Base-by-base conservation (phyloP, 345 rosid species). In the Syzygium jambos region DNA sequence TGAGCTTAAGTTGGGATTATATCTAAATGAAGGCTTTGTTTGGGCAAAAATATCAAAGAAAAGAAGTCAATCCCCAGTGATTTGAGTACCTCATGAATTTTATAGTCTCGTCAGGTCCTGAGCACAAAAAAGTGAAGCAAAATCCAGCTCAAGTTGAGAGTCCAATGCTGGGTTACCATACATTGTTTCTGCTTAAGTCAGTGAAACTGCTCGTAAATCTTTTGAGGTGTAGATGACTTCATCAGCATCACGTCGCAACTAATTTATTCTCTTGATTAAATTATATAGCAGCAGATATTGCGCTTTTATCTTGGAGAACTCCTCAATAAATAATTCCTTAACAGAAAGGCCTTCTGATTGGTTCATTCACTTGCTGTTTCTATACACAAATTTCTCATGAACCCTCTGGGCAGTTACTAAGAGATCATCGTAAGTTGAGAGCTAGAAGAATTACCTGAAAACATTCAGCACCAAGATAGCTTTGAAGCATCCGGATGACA, bases 401-500 rank as follows among this genome's bases (percentile, higher is more conserved):
- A 73, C 80, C 80, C 23, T 73, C 49, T 34, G 80, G 25, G 49
- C 25, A 73, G 25, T 34, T 34, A 34, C 80, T 65, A 27, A 86
- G 55, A n/a, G 22, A 59, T 15, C 29, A 19, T 87, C 57, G 30
- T 14, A 87, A 49, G 41, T 34, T 59, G 61, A 84, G 83, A 41
- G 53, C n/a, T 34, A 51, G 51, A 23, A 84, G 54, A 83, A 19
- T 84, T 91, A 98, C 99, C 99, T 98, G 99, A 90, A 98, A 96
- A 87, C 86, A 52, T 84, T 96, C 98, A 54, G 98, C 99, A 90
- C 99, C 99, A 85, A 98, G 96, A 91, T 95, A 98, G 92, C 96
- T 98, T 91, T 98, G 98, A 30, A 98, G 95, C 99, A 98, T 98
- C 85, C 95, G 96, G 86, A 98, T 95, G 55, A 98, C 95, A 88